A percentile compares a stretch with the other conserved stretches of the same genome.
phyloP scores from a whole-genome alignment of 441 rosid species.

The Gossypium lobatum region DNA sequence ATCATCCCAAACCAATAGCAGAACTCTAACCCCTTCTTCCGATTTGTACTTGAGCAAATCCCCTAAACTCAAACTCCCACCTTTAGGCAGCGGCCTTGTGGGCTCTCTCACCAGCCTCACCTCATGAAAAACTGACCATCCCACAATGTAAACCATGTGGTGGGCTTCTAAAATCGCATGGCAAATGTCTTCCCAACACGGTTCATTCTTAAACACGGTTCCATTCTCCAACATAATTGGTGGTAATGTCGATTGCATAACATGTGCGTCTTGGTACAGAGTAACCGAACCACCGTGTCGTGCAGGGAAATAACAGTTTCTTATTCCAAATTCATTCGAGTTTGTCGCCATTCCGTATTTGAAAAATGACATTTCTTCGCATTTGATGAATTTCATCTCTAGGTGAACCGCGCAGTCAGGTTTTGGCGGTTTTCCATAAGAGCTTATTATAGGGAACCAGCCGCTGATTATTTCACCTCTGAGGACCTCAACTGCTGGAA shows the following conservation, averaged over 20 bases:
- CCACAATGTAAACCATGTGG: constrained; percentile 63
- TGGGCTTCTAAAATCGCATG: constrained; percentile 81
- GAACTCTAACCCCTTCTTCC: constrained; percentile 74
- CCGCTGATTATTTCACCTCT: constrained; percentile 43
- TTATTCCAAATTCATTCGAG: constrained; percentile 30
- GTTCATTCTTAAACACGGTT: constrained; percentile 30
- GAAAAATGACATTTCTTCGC: constrained; percentile 38
- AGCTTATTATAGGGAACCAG: constrained; percentile 58
- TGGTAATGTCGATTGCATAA: constrained; percentile 35
- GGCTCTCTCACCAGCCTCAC: constrained; percentile 69
- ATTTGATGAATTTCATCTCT: constrained; percentile 47
- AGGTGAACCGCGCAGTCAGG: constrained; percentile 50
- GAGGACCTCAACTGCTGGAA: constrained; percentile 32
- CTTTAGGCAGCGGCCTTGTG: constrained; percentile 45
- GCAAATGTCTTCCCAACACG: constrained; percentile 88
- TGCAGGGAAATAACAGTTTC: constrained; percentile 59
- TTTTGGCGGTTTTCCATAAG: constrained; percentile 56
- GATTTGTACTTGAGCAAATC: constrained; percentile 72
- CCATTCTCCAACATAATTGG: constrained; percentile 58
- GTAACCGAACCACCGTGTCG: constrained; percentile 54
- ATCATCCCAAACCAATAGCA: constrained; percentile 83
- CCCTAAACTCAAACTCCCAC: constrained; percentile 59
- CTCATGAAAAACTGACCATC: constrained; percentile 73
- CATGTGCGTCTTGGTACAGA: constrained; percentile 79
- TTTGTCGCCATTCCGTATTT: constrained; percentile 35